Evolutionary conservation across 2,329 filamentous ascomycete species (phyloP).

Genomic region (Hypoxylon sp.): DNA sequence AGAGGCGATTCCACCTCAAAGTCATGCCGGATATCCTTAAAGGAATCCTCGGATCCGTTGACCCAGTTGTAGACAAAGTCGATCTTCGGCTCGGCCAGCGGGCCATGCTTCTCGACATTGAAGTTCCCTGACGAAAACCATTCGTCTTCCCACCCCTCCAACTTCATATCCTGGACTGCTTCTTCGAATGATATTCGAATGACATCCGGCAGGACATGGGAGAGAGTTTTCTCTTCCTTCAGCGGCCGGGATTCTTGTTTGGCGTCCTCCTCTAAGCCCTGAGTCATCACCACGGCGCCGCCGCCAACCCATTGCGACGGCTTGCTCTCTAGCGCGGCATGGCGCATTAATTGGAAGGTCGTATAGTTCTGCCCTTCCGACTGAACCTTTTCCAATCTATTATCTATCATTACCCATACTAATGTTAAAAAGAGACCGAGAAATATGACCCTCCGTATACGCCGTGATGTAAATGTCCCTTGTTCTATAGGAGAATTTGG

Average conservation of each 20-base stretch:
- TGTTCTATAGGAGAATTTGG: conserved; percentile 49
- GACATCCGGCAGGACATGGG: conserved; percentile 56
- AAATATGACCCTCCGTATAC: conserved; percentile 46
- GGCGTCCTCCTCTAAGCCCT: conserved; percentile 23
- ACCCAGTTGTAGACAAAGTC: conserved; percentile 64
- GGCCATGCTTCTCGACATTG: conserved; percentile 51
- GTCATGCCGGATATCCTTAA: conserved; percentile 55
- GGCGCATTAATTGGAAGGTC: conserved; percentile 45
- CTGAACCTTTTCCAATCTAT: conserved; percentile 34
- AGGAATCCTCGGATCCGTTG: conserved; percentile 59
- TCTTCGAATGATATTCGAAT: conserved; percentile 60
- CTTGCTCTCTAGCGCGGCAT: conserved; percentile 34
- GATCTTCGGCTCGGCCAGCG: conserved; percentile 58
- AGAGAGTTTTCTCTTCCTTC: conserved; percentile 37
- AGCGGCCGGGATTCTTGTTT: conserved; percentile 9
- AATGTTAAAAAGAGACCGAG: conserved; percentile 37
- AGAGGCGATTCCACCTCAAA: conserved; percentile 60
- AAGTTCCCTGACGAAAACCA: conserved; percentile 59
- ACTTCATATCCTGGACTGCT: conserved; percentile 55
- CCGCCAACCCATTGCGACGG: conserved; percentile 48
- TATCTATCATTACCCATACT: conserved; percentile 42
- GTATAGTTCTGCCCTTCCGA: conserved; percentile 40
- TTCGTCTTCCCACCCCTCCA: conserved; percentile 61
- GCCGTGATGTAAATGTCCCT: conserved; percentile 45
- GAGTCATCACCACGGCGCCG: conserved; percentile 39